These are phyloP conservation scores for Phytophthora europaea DNA, from an alignment of 352 stramenopile genomes.

Conservation along the genomic window DNA sequence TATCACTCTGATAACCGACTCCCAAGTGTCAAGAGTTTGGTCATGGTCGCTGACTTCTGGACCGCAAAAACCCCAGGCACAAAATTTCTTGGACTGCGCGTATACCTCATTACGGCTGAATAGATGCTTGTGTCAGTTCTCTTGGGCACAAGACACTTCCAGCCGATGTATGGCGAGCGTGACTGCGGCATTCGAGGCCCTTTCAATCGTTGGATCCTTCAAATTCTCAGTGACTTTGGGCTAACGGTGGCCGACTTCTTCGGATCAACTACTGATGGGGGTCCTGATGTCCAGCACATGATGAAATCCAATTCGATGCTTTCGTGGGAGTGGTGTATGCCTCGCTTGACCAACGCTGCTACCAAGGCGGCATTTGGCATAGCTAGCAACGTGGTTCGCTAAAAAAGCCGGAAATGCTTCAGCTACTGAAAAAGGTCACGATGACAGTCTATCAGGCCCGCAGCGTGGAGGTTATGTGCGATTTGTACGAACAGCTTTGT, in stretches of 20 bases:
- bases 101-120: not conserved
- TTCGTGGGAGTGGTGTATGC: constrained; percentile 4
- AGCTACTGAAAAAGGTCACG: constrained; percentile 2
- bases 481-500: constrained; percentile 6
- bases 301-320: not conserved
- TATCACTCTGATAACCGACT: not conserved
- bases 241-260: constrained; percentile 5
- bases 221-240: constrained; percentile 6
- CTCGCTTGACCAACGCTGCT: constrained; percentile 6
- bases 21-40: not conserved
- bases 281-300: constrained; percentile 4
- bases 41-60: constrained; percentile 12
- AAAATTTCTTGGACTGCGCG: constrained; percentile 2
- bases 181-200: not conserved
- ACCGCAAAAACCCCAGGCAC: not conserved
- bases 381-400: not conserved
- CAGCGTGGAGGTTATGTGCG: constrained; percentile 1
- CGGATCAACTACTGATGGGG: not conserved
- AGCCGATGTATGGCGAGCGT: constrained; percentile 2
- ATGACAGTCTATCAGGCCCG: constrained; percentile 7
- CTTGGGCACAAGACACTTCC: constrained; percentile 11
- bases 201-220: constrained; percentile 11
- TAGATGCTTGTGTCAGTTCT: constrained; percentile 3
- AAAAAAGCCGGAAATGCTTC: constrained; percentile 5
- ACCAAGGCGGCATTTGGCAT: constrained; percentile 10